These are phyloP conservation scores for Thuidium tamariscinum DNA, from an alignment of 225 moss, liverwort and hornwort species.

Conservation along the genomic window DNA sequence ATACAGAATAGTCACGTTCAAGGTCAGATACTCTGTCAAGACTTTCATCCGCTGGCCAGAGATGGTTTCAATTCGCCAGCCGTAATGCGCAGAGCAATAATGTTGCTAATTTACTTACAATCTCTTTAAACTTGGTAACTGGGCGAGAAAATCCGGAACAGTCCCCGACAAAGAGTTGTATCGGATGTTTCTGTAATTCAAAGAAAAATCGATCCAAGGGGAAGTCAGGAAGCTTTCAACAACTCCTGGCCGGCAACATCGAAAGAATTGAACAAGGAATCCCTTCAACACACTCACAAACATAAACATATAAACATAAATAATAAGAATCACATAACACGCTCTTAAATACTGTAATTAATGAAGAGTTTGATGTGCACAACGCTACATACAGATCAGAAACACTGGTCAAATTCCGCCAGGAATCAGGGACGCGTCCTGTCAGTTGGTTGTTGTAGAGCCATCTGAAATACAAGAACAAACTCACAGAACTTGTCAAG, in stretches of 20 bases:
- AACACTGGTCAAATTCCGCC: neutral
- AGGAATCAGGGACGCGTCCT: slow-evolving; percentile 9
- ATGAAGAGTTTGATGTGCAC: neutral
- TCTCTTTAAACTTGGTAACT: slow-evolving; percentile 18
- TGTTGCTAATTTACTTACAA: slow-evolving; percentile 3
- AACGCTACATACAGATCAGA: slow-evolving; percentile 12
- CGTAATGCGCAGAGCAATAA: neutral
- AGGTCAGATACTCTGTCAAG: neutral
- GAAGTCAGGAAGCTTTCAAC: neutral
- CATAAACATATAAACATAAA: too few relatives aligned
- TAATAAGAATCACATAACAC: neutral
- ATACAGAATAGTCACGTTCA: neutral
- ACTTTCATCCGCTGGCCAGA: neutral
- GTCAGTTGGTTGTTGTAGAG: slow-evolving; percentile 22
- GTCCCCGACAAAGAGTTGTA: slow-evolving; percentile 3
- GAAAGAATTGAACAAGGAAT: neutral
- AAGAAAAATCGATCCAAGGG: neutral
- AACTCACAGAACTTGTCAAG: neutral
- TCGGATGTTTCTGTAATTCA: slow-evolving; percentile 19
- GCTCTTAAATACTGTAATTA: neutral
- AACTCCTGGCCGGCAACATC: neutral
- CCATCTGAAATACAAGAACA: slow-evolving; percentile 15
- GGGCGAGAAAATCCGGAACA: slow-evolving; percentile 9
- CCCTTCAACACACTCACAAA: neutral
- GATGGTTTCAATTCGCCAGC: neutral